A percentile compares a stretch with the other conserved stretches of the same genome.
phyloP scores from a whole-genome alignment of 306 rosid species.

The Acacia confusa region DNA sequence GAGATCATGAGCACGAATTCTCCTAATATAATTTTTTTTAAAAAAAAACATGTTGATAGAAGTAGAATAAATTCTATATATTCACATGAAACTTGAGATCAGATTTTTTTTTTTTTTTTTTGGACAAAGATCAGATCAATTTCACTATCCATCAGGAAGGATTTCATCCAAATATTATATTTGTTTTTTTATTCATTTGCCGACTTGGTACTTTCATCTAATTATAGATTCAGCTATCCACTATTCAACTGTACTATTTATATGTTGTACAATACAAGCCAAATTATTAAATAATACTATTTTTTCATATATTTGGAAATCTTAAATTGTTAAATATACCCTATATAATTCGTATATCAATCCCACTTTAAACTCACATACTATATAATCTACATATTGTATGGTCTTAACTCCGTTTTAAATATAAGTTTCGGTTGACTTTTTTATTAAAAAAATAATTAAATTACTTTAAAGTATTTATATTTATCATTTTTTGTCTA shows the following conservation, averaged over 20 bases:
- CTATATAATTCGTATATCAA: not conserved
- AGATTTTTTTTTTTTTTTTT: no score
- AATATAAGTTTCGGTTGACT: no score
- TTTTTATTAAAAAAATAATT: no score
- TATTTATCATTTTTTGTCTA: no score
- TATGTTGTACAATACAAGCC: no score
- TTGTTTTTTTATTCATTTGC: not conserved
- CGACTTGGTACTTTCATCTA: no score
- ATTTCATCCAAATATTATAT: not conserved
- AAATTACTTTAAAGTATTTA: no score
- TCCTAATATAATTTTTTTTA: no score
- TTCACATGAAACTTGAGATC: not conserved
- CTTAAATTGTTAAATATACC: no score
- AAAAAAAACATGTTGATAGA: not conserved
- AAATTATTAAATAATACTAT: no score
- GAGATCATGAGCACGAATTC: not conserved
- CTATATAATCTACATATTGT: not conserved
- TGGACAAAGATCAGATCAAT: not conserved
- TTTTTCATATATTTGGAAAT: not conserved
- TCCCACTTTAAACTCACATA: not conserved
- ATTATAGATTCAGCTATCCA: no score
- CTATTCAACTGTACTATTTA: no score
- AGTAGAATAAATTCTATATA: not conserved
- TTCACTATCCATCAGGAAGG: not conserved
- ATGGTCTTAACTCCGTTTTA: accelerated